Evolutionary conservation across 2,329 filamentous ascomycete genomes (phyloP), one percentile per base, ranked within the genome.

Genomic region (Xylaria sp.): DNA sequence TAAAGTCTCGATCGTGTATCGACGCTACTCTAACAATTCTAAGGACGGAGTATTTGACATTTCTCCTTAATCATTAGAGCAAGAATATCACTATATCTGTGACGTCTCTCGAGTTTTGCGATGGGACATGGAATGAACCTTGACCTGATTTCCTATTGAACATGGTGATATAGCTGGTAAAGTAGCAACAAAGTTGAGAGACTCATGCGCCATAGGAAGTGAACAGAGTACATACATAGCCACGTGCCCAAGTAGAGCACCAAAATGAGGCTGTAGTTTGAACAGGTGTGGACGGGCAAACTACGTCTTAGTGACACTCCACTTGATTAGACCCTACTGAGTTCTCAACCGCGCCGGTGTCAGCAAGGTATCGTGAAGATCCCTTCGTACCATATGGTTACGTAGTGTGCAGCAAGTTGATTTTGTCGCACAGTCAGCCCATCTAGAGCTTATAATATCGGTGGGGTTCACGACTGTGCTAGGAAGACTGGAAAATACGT

Each of bases 401-500:
- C 60, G 60, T 59, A 59, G 60, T 55, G 43, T n/a, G 55, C 50
- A 17, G 35, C 42, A 38, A 38, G 47, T 58, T 28, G 49, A 28
- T 19, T 9, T 46, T 40, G 52, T 37, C 17, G 31, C 31, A 51
- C 43, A 28, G 50, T 35, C 42, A 21, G n/a, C 46, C 38, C 19
- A 31, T 17, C 28, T n/a, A 9, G 28, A 52, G 38, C 28, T 40
- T 56, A 50, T 38, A 25, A n/a, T n/a, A n/a, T 31, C n/a, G 53
- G 52, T 46, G 42, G 21, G 12, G 15, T n/a, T 8, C 42, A 23
- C 3, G n/a, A n/a, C n/a, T n/a, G n/a, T n/a, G n/a, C n/a, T n/a
- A n/a, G n/a, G n/a, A n/a, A n/a, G n/a, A n/a, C n/a, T n/a, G n/a
- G n/a, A n/a, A n/a, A n/a, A n/a, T n/a, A n/a, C n/a, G n/a, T n/a